Evolutionary conservation across 2,329 filamentous ascomycete genomes (phyloP).

Genomic region (Clarireedia paspali): DNA sequence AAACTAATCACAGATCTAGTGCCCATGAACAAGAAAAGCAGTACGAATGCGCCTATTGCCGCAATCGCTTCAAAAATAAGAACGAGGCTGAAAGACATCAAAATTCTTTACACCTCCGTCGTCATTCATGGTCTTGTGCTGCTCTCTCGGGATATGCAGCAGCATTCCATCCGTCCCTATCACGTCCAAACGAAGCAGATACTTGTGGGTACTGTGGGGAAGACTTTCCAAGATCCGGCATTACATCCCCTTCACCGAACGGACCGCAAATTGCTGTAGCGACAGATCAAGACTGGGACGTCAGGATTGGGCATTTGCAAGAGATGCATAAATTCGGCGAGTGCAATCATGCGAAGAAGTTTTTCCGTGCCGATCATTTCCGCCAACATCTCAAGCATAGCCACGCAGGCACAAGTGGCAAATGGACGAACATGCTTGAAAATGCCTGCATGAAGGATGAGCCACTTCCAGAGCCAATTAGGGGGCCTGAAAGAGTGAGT

Average conservation of each 20-base stretch:
- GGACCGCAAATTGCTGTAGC: slow-evolving; percentile 38
- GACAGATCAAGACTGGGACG: slow-evolving; percentile 83
- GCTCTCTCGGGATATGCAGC: slow-evolving; percentile 70
- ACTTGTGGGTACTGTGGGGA: slow-evolving; percentile 93
- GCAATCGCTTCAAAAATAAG: slow-evolving; percentile 97
- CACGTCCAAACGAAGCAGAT: slow-evolving; percentile 60
- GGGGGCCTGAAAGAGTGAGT: slow-evolving; percentile 24
- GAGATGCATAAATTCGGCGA: slow-evolving; percentile 94
- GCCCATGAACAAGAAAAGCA: slow-evolving; percentile 92
- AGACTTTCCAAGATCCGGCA: slow-evolving; percentile 55
- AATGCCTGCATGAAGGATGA: slow-evolving; percentile 94
- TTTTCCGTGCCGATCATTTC: slow-evolving; percentile 96
- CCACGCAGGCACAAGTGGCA: slow-evolving; percentile 89
- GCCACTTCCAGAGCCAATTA: slow-evolving; percentile 41
- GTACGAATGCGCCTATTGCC: slow-evolving; percentile 87
- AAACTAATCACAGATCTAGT: slow-evolving; percentile 40
- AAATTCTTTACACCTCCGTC: slow-evolving; percentile 85
- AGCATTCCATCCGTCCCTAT: slow-evolving; percentile 78
- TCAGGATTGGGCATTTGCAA: slow-evolving; percentile 78
- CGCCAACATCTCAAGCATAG: slow-evolving; percentile 97
- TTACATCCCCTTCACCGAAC: slow-evolving; percentile 33
- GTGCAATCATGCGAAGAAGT: slow-evolving; percentile 98
- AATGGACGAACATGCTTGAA: slow-evolving; percentile 98
- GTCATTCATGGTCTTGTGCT: slow-evolving; percentile 95
- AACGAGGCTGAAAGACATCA: slow-evolving; percentile 96